phyloP scores from a whole-genome alignment of 352 stramenopile species.

The Phytophthora uliginosa region DNA sequence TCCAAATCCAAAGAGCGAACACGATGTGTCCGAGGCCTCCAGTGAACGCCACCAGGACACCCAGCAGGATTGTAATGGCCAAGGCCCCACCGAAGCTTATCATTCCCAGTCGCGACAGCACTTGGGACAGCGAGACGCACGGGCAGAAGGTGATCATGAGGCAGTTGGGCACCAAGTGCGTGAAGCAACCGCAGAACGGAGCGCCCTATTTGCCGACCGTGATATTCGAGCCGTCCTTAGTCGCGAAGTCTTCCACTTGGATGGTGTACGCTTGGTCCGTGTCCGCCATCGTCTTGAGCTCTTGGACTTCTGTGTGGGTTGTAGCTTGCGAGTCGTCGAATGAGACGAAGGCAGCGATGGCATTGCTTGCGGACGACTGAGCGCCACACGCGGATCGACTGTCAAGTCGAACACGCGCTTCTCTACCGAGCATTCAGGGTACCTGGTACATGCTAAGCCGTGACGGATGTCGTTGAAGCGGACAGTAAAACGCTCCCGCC shows the following conservation, averaged over 20 bases:
- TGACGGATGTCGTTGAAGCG: background rate
- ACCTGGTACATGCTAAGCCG: no score
- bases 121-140: slow-evolving; percentile 36
- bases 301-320: background rate
- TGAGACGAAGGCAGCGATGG: background rate
- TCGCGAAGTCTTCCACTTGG: slow-evolving; percentile 23
- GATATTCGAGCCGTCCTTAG: slow-evolving; percentile 28
- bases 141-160: slow-evolving; percentile 46
- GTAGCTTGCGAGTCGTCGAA: slow-evolving; percentile 15
- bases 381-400: background rate
- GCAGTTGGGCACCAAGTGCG: slow-evolving; percentile 46
- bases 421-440: background rate
- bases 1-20: slow-evolving; percentile 27
- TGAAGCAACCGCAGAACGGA: slow-evolving; percentile 40
- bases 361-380: background rate
- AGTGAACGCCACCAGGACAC: slow-evolving; percentile 20
- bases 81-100: slow-evolving; percentile 1
- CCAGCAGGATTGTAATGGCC: slow-evolving; percentile 16
- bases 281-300: slow-evolving; percentile 10
- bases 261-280: slow-evolving; percentile 21
- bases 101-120: slow-evolving; percentile 15
- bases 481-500: background rate
- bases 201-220: slow-evolving; percentile 21
- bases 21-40: slow-evolving; percentile 16
- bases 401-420: background rate